These are phyloP conservation scores for Trametopsis cervina DNA, from an alignment of 768 basidiomycete species.

Conservation along the genomic window DNA sequence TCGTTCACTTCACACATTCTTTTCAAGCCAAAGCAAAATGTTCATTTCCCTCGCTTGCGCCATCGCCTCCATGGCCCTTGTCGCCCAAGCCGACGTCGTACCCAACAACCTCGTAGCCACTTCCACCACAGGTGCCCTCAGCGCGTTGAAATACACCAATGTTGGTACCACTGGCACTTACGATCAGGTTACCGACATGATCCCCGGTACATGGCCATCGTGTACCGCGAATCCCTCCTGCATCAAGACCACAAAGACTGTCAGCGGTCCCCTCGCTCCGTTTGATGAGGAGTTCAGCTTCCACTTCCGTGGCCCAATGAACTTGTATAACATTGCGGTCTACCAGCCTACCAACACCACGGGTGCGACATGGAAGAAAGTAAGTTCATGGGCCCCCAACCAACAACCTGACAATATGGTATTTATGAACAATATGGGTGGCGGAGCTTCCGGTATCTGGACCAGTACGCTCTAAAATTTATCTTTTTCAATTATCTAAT, in stretches of 20 bases:
- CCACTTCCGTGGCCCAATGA: slow-evolving; percentile 22
- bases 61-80: slow-evolving; percentile 2
- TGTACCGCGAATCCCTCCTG: slow-evolving; percentile 21
- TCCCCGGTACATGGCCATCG: slow-evolving; percentile 20
- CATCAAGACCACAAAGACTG: slow-evolving; percentile 12
- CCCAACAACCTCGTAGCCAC: slow-evolving; percentile 18
- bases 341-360: slow-evolving; percentile 22
- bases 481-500: too few species aligned
- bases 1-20: neutral
- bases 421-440: slow-evolving; percentile 27
- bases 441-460: slow-evolving; percentile 20
- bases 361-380: slow-evolving; percentile 19
- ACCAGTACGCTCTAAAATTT: slow-evolving; percentile 15
- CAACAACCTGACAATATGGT: slow-evolving; percentile 19
- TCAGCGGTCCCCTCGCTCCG: slow-evolving; percentile 22
- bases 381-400: slow-evolving; percentile 19
- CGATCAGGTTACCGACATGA: slow-evolving; percentile 23
- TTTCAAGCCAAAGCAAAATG: slow-evolving; percentile 4
- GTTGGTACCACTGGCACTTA: slow-evolving; percentile 23
- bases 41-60: slow-evolving; percentile 1
- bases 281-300: slow-evolving; percentile 24
- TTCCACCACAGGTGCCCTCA: slow-evolving; percentile 18
- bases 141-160: slow-evolving; percentile 21
- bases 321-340: slow-evolving; percentile 22
- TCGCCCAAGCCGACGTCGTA: slow-evolving; percentile 10